phyloP scores from a whole-genome alignment of 2,329 filamentous ascomycete species.

The Ophiostoma himal-ulmi region DNA sequence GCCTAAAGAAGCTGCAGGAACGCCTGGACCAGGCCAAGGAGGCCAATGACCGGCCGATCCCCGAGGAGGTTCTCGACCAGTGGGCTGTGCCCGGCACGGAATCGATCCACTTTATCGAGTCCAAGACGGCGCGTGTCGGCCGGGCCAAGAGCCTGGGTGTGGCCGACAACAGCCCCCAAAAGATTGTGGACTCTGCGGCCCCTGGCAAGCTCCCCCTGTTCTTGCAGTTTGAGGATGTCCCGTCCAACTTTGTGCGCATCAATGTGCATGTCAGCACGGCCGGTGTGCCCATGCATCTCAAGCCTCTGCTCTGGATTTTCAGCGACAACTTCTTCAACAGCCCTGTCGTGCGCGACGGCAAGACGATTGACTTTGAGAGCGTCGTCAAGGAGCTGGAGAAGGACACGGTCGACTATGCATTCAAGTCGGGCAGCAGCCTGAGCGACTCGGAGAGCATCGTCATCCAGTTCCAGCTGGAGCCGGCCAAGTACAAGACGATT shows the following conservation, averaged over 20 bases:
- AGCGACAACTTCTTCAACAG: constrained; percentile 92
- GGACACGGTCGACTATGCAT: constrained; percentile 78
- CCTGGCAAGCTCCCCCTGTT: constrained; percentile 57
- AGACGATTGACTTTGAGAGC: constrained; percentile 79
- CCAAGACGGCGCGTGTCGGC: constrained; percentile 76
- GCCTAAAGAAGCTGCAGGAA: constrained; percentile 66
- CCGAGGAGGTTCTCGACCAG: constrained; percentile 68
- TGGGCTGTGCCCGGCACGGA: constrained; percentile 80
- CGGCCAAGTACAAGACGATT: constrained; percentile 75
- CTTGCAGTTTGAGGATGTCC: constrained; percentile 93
- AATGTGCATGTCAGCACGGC: constrained; percentile 74
- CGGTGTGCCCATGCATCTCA: constrained; percentile 69
- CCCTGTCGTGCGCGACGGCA: constrained; percentile 70
- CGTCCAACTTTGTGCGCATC: constrained; percentile 86
- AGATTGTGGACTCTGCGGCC: constrained; percentile 64
- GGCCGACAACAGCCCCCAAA: constrained; percentile 64
- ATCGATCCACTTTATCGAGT: constrained; percentile 92
- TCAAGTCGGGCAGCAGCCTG: constrained; percentile 61
- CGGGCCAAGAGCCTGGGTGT: constrained; percentile 65
- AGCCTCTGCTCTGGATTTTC: constrained; percentile 79
- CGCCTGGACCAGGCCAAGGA: constrained; percentile 77
- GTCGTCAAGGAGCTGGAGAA: constrained; percentile 86
- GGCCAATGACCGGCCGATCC: constrained; percentile 84
- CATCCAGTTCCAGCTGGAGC: constrained; percentile 79
- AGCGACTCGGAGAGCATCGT: constrained; percentile 77